Conservation (phyloP, 2,329 filamentous ascomycete species). For the Claviceps africana region DNA sequence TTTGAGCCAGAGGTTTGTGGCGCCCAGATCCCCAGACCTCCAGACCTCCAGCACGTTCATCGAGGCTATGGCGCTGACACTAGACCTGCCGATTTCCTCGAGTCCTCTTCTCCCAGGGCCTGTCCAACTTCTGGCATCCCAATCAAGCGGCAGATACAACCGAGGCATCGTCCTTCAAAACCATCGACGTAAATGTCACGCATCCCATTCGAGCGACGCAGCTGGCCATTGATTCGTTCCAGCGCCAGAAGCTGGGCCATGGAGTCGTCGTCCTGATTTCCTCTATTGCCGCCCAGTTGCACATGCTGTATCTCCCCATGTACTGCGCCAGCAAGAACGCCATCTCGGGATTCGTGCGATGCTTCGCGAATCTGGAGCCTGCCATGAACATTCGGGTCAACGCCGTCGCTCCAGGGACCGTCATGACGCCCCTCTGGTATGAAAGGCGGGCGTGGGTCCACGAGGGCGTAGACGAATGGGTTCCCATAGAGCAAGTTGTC, state of each 20-base stretch:
- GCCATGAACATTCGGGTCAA: slow-evolving; percentile 17
- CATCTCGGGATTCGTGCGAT: slow-evolving; percentile 19
- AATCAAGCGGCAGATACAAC: slow-evolving; percentile 2
- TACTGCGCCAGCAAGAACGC: slow-evolving; percentile 18
- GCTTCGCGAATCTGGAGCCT: slow-evolving; percentile 17
- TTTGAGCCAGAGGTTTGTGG: slow-evolving; percentile 1
- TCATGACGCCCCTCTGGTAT: slow-evolving; percentile 24
- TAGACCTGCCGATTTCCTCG: not conserved
- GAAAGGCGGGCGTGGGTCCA: slow-evolving; percentile 21
- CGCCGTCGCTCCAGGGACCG: slow-evolving; percentile 22
- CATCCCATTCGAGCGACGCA: slow-evolving; percentile 19
- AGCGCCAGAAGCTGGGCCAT: slow-evolving; percentile 8
- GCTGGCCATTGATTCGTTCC: slow-evolving; percentile 17
- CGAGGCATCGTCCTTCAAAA: slow-evolving; percentile 3
- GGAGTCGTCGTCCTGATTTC: slow-evolving; percentile 14
- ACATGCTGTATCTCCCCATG: slow-evolving; percentile 12
- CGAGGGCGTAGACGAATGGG: slow-evolving; percentile 16
- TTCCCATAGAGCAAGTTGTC: slow-evolving; percentile 21
- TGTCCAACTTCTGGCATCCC: slow-evolving; percentile 2
- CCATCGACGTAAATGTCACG: slow-evolving; percentile 17
- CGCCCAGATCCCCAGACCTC: not conserved
- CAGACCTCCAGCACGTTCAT: not conserved
- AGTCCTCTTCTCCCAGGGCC: not conserved
- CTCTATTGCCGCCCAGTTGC: slow-evolving; percentile 14
- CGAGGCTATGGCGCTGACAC: not conserved